Conservation (phyloP, 352 stramenopile species). For the Blastocystis sp. region DNA sequence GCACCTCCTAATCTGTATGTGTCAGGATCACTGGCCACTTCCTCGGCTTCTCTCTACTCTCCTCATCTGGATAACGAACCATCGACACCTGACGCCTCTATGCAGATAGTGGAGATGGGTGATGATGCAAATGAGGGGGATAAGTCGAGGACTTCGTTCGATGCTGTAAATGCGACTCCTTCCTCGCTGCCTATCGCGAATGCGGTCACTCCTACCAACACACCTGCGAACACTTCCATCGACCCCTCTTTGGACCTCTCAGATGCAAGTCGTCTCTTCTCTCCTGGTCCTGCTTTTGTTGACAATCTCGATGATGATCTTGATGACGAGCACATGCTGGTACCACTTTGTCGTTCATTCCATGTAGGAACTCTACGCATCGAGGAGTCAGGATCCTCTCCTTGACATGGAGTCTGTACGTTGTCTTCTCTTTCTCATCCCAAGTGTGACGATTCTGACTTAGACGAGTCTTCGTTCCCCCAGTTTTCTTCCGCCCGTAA, state of each 20-base stretch:
- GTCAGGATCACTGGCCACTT: not conserved
- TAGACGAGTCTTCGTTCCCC: not conserved
- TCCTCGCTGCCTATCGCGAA: not conserved
- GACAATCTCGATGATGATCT: slow-evolving; percentile 53
- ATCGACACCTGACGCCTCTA: not conserved
- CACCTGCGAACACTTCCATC: not conserved
- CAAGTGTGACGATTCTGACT: not conserved
- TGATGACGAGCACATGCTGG: slow-evolving; percentile 27
- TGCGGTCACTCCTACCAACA: too few species aligned
- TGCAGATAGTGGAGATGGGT: not conserved
- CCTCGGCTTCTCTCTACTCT: not conserved
- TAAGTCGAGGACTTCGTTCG: not conserved
- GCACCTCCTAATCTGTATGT: not conserved
- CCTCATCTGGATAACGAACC: not conserved
- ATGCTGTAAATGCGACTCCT: not conserved
- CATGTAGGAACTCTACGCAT: slow-evolving; percentile 10
- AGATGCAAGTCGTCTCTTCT: not conserved
- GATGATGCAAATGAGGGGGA: not conserved
- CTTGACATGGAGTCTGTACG: not conserved
- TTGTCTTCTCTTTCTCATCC: too few species aligned
- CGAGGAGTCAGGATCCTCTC: not conserved
- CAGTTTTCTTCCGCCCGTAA: not conserved
- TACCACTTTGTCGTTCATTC: not conserved
- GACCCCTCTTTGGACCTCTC: not conserved
- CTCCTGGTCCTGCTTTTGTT: slow-evolving; percentile 3